Evolutionary conservation across 2,329 filamentous ascomycete genomes (phyloP), one percentile per base, ranked within the genome.

Genomic region (Diaporthe australafricana): DNA sequence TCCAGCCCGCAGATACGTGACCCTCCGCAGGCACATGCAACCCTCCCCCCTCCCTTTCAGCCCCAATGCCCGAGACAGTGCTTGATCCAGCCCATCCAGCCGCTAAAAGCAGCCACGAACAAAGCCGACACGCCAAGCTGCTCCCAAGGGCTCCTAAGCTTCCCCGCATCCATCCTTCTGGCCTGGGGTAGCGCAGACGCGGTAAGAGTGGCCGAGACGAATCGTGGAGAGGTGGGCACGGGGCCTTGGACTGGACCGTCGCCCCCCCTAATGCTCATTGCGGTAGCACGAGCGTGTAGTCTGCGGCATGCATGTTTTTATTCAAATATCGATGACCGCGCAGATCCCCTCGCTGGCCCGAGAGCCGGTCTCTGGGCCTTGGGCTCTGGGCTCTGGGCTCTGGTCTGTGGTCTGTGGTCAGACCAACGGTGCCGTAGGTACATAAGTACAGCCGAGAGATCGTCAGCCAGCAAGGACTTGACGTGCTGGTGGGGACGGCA

Each of bases 121-220:
- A 62, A 63, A 72, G 67, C 70, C 70, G 30, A 45, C 25, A 16
- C 32, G 47, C 63, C 63, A 55, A 70, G 60, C 60, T 35, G 17
- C 52, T 48, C 50, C 60, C 60, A 63, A 63, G 60, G 25, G 20
- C 30, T 63, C 60, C 42, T 63, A 60, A 45, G 52, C 68, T 70
- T 70, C 71, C 71, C 71, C 71, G 69, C 71, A 68, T 53, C 57
- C 32, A 53, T 65, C 60, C 70, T 69, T 60, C 70, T 63, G 60
- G 52, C 40, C 70, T 53, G 67, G 70, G 67, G 68, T 72, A 70
- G 66, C 66, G 70, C 57, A 40, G 62, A 30, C 52, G 57, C 57
- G 57, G 57, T 63, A 63, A 48, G 25, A 63, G 22, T 63, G 57
- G 57, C 57, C 57, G 57, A 30, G 20, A 50, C 17, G 40, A 52